phyloP scores from a whole-genome alignment of 1,284 basidiomycete species.

The Rhodotorula sp. region DNA sequence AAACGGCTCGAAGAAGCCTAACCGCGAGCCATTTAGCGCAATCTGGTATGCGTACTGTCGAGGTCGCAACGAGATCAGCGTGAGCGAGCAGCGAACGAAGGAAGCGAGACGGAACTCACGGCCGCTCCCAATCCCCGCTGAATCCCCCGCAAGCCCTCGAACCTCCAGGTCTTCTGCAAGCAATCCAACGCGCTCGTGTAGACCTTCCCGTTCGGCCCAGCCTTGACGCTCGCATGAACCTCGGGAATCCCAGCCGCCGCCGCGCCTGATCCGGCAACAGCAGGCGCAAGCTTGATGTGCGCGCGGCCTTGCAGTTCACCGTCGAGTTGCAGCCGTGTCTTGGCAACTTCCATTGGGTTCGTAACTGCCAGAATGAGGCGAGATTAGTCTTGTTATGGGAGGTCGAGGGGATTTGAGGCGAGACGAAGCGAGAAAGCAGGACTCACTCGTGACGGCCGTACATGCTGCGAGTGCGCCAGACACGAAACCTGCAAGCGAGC shows the following conservation, averaged over 20 bases:
- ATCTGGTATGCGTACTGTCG: slow-evolving; percentile 86
- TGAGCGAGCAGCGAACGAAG: not conserved
- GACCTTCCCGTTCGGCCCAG: slow-evolving; percentile 55
- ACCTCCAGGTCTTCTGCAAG: slow-evolving; percentile 79
- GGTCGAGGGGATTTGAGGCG: not conserved
- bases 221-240: slow-evolving; percentile 1
- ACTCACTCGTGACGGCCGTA: slow-evolving; percentile 62
- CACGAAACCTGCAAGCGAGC: slow-evolving; percentile 58
- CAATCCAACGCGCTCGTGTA: slow-evolving; percentile 89
- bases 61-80: not conserved
- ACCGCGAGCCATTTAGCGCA: slow-evolving; percentile 86
- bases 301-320: slow-evolving; percentile 64
- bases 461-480: slow-evolving; percentile 84
- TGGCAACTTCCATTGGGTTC: slow-evolving; percentile 69
- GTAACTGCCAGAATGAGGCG: slow-evolving; percentile 23
- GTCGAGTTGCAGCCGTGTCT: slow-evolving; percentile 90
- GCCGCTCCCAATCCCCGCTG: slow-evolving; percentile 89
- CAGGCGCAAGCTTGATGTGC: slow-evolving; percentile 47
- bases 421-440: not conserved
- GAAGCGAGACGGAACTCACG: slow-evolving; percentile 56
- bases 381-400: not conserved
- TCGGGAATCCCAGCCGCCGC: slow-evolving; percentile 1
- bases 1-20: slow-evolving; percentile 96
- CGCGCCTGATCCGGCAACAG: not conserved
- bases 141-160: slow-evolving; percentile 84